Base-by-base conservation (phyloP, 495 filamentous ascomycete species). In the Lasiosphaeriaceae sp. region DNA sequence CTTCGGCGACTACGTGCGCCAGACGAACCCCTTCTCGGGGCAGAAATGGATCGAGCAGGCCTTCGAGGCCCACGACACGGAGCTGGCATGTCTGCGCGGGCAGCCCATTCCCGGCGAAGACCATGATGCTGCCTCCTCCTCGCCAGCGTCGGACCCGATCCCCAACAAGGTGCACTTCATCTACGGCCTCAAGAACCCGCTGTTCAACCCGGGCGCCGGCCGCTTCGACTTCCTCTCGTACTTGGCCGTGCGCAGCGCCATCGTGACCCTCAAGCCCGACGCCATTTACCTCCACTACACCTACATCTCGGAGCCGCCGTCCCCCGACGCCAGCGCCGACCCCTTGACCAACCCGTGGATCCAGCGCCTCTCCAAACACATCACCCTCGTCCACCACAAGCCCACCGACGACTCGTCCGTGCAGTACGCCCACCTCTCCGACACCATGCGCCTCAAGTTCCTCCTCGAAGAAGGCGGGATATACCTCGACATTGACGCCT, bases 91-190 rank as follows among this genome's bases (percentile, higher is more conserved):
- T 52, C 66, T 76, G 20, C 63, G 64, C 54, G 71, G 70, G 49
- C 55, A 57, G 14, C 61, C 61, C 3, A 54, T 62, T 52, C 61
- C 59, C 51, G 52, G 47, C 29, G 56, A 52, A 6, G 35, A 24
- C 22, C 17, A 22, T 9, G 45, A 54, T 21, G 51, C 55, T 20
- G 58, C 41, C 56, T 12, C n/a, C n/a, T n/a, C n/a, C n/a, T n/a
- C n/a, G n/a, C n/a, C 52, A 34, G n/a, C 17, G 23, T 54, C 35
- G 23, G 69, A 72, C 17, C 69, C 74, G 5, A 78, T 79, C 20
- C 77, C 77, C 7, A 78, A 77, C 52, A 62, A 74, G 31, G 75
- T 78, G 24, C 75, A 79, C 60, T 72, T 78, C 59, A 74, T 76
- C 34, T 79, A 66, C 62, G 68, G 74, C 8, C 70, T 74, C 43